Evolutionary conservation across 1,284 basidiomycete species (phyloP).

Genomic region (Amylostereum chailletii): DNA sequence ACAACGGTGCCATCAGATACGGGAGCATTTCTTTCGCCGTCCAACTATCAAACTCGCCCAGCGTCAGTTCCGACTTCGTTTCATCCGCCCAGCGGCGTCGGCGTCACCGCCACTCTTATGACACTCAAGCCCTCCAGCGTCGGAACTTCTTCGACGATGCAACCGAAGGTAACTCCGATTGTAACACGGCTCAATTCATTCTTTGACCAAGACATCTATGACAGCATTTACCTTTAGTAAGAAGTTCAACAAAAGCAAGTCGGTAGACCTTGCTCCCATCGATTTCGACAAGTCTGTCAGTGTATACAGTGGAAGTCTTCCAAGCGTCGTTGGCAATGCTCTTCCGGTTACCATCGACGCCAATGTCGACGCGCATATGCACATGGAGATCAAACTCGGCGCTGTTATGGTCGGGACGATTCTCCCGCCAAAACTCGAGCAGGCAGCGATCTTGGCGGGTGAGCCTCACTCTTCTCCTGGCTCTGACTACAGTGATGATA

Average conservation of each 20-base stretch:
- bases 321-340: conserved; percentile 25
- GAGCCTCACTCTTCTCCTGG: background rate
- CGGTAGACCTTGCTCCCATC: conserved; percentile 22
- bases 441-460: conserved; percentile 25
- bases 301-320: conserved; percentile 29
- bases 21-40: conserved; percentile 5
- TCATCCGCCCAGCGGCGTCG: background rate
- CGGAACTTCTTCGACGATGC: too few species aligned
- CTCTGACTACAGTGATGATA: conserved; percentile 1
- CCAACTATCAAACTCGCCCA: background rate
- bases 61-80: background rate
- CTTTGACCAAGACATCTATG: background rate
- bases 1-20: conserved; percentile 16
- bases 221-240: conserved; percentile 7
- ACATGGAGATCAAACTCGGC: conserved; percentile 28
- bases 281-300: conserved; percentile 27
- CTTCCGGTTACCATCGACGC: conserved; percentile 19
- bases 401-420: conserved; percentile 32
- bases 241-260: conserved; percentile 16
- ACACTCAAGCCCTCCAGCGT: background rate
- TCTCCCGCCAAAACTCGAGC: conserved; percentile 28
- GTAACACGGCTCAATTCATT: background rate
- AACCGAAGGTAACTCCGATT: too few species aligned
- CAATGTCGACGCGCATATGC: conserved; percentile 28
- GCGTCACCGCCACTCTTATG: background rate